Base-by-base conservation (phyloP, 2,329 filamentous ascomycete species). In the Xylariaceae sp. region DNA sequence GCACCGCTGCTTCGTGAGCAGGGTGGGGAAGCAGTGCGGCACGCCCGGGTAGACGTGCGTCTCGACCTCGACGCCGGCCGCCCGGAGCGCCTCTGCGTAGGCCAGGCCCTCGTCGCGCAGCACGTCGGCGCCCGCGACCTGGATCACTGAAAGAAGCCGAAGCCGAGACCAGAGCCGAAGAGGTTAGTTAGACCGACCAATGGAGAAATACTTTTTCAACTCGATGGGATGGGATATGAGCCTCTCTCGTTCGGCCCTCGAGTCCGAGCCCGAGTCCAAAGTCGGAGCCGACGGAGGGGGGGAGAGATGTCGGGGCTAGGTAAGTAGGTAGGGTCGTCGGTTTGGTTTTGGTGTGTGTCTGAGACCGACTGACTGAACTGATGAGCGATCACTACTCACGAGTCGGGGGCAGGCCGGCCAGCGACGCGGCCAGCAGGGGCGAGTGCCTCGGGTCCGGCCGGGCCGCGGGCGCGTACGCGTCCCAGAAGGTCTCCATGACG, bases 21-120 rank as follows among this genome's bases (percentile, higher is more conserved):
- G 26, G 26, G 38, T 23, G 16, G 44, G 51, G 33, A 61, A 60
- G 29, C 50, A 53, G 38, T 63, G 59, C 15, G 58, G 59, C 42
- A 64, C 36, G 5, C 59, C 60, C 14, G 43, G 33, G 35, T 57
- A 60, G 15, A 48, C 38, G 24, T 55, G 42, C n/a, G 59, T 31
- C 29, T 58, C 50, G 13, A 52, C 52, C 4, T 53, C 44, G 7
- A 53, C 53, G 16, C 57, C 57, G 5, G 54, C 57, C 1, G 42
- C 44, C 31, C 51, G 28, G 16, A 63, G 46, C 7, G 50, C 51
- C 37, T 61, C 58, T 5, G 55, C 58, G 29, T 59, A 60, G 2
- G 59, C 60, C 19, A 63, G 46, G 7, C 45, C 58, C 16, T 63
- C 61, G 32, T 63, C 60, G 12, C 59, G 50, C n/a, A 61, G 42